Evolutionary conservation across 2,329 filamentous ascomycete genomes (phyloP), one percentile per base, ranked within the genome.

Genomic region (Phoma sp.): DNA sequence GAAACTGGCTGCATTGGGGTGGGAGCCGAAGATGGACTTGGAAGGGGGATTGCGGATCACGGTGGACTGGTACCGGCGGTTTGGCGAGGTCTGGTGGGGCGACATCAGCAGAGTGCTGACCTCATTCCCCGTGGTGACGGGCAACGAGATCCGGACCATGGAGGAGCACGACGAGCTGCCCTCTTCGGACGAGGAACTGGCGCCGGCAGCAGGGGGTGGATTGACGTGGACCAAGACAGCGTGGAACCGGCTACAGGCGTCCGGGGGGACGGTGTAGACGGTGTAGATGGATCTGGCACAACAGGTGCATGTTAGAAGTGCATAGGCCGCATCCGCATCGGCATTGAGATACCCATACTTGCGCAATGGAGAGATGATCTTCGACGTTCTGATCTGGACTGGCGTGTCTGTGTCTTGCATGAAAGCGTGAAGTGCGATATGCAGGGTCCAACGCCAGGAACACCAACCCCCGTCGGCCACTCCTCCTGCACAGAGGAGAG

Each of bases 51-150:
- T 77, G 20, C 62, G 57, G 15, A 60, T 52, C 2, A 77, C 75
- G 1, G 75, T 77, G 0, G 69, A 73, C 25, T 77, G 75, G 75
- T 77, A 77, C 59, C 57, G 63, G 10, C 61, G 62, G 7, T 75
- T 75, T 59, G 74, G 73, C 15, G 72, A 76, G 48, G 64, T 69
- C 20, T 77, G 75, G 75, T 77, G 75, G 75, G 73, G 74, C 7
- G 72, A 76, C 40, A 74, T 77, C 7, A 69, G 66, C 36, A 61
- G 73, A 18, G 72, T 76, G n/a, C 53, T 76, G 33, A 75, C 73
- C 0, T 64, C 74, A 9, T 76, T 76, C 36, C 74, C 74, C 0
- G 74, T 75, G 9, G 69, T 75, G 10, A 66, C 68, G 25, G 74
- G 73, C 1, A 74, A 71, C n/a, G 73, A 74, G 56, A 74, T 76